These are phyloP conservation scores for Cladosporium sphaerospermum DNA, from an alignment of 2,329 filamentous ascomycete genomes.

Conservation along the genomic window DNA sequence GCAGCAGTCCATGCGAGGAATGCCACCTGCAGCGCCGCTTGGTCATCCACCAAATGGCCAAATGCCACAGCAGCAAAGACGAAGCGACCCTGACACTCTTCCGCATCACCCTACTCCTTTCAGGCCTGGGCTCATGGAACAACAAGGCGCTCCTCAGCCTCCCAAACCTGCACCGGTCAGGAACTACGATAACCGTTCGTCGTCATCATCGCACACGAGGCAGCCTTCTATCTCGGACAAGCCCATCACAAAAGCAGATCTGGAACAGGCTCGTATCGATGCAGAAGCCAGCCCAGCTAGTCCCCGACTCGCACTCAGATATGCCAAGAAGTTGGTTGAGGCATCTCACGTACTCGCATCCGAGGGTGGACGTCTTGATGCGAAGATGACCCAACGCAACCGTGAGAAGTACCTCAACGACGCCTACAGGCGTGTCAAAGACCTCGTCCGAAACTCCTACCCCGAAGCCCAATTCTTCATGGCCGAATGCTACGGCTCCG, in stretches of 20 bases:
- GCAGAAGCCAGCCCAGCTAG: slow-evolving; percentile 69
- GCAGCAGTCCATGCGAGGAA: slow-evolving; percentile 15
- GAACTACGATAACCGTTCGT: slow-evolving; percentile 41
- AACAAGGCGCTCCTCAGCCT: slow-evolving; percentile 29
- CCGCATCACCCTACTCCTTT: slow-evolving; percentile 52
- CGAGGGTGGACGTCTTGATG: slow-evolving; percentile 65
- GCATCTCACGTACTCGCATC: slow-evolving; percentile 74
- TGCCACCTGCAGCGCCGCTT: slow-evolving; percentile 25
- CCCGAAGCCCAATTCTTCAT: slow-evolving; percentile 88
- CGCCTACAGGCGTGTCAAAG: slow-evolving; percentile 86
- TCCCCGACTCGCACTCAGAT: slow-evolving; percentile 60
- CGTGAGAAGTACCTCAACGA: slow-evolving; percentile 81
- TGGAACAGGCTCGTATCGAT: slow-evolving; percentile 65
- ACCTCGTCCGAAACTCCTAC: slow-evolving; percentile 67
- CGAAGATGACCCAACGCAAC: slow-evolving; percentile 54
- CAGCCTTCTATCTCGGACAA: slow-evolving; percentile 18
- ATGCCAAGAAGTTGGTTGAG: slow-evolving; percentile 81
- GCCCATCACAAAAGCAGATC: slow-evolving; percentile 70
- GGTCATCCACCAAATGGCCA: slow-evolving; percentile 19
- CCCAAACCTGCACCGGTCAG: slow-evolving; percentile 47
- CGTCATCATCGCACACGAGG: slow-evolving; percentile 15
- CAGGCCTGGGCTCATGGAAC: slow-evolving; percentile 44
- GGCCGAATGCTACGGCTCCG: slow-evolving; percentile 82
- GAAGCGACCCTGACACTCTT: slow-evolving; percentile 48
- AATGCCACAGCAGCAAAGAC: slow-evolving; percentile 17